Conservation (phyloP, 1,284 basidiomycete genomes). For the Moniliella sp. region DNA sequence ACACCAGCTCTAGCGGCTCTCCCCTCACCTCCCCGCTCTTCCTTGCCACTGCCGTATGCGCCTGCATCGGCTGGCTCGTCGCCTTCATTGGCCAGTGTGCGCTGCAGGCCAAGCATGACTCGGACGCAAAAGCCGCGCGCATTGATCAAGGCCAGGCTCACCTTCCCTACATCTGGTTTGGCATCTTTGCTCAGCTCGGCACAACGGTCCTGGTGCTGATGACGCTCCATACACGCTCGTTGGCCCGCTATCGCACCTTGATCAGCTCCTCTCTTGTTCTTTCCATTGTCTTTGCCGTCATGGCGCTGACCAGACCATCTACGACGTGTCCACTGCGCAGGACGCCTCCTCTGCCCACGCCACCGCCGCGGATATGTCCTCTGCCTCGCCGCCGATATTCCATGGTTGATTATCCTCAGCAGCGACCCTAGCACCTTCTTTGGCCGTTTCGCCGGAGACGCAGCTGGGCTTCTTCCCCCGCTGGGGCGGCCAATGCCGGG, state of each 20-base stretch:
- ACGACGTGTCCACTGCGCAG: slow-evolving; percentile 5
- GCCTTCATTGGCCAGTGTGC: slow-evolving; percentile 55
- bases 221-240: slow-evolving; percentile 60
- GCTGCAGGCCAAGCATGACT: slow-evolving; percentile 8
- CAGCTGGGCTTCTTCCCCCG: no score
- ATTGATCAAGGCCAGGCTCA: slow-evolving; percentile 38
- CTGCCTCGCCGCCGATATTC: slow-evolving; percentile 56
- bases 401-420: no score
- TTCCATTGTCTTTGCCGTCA: slow-evolving; percentile 63
- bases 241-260: slow-evolving; percentile 60
- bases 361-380: no score
- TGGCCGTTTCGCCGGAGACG: no score
- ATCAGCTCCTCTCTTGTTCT: slow-evolving; percentile 67
- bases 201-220: slow-evolving; percentile 58
- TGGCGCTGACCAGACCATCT: slow-evolving; percentile 44
- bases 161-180: slow-evolving; percentile 58
- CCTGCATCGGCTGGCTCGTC: slow-evolving; percentile 69
- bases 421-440: no score
- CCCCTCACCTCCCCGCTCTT: slow-evolving; percentile 36
- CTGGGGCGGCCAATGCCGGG: no score
- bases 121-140: slow-evolving; percentile 5
- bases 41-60: slow-evolving; percentile 59
- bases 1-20: neutral
- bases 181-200: slow-evolving; percentile 60
- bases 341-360: no score